phyloP scores from a whole-genome alignment of 345 rosid species.

The Syzygium aromaticum region DNA sequence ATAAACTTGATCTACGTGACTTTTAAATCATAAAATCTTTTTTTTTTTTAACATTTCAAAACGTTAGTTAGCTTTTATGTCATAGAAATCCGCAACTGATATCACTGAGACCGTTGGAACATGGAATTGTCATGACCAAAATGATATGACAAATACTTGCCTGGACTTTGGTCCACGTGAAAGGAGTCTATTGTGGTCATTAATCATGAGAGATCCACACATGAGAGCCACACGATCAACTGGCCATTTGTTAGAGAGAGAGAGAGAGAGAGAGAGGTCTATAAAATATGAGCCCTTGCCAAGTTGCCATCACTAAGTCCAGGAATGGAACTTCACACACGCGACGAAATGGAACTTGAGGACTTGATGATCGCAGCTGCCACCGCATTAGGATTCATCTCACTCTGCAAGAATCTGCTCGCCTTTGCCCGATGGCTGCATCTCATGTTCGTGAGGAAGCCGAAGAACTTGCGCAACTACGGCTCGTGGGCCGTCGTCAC shows the following conservation, averaged over 20 bases:
- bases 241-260: neutral
- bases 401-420: slow-evolving; percentile 3
- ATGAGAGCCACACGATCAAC: neutral
- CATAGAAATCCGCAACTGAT: too few species aligned
- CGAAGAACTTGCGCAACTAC: slow-evolving; percentile 27
- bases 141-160: too few species aligned
- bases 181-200: neutral
- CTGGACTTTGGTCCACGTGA: neutral
- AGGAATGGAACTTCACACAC: neutral
- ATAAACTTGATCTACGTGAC: neutral
- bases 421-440: slow-evolving; percentile 21
- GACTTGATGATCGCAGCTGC: neutral
- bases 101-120: neutral
- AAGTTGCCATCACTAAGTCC: neutral
- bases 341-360: neutral
- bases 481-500: slow-evolving; percentile 42
- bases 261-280: neutral
- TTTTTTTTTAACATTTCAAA: too few species aligned
- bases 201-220: neutral
- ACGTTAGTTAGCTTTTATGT: neutral
- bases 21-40: neutral
- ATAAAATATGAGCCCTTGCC: neutral
- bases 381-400: slow-evolving; percentile 18
- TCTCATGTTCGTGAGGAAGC: slow-evolving; percentile 23
- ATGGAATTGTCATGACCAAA: neutral